A percentile compares a stretch with the other conserved stretches of the same genome.
Evolutionary conservation across 495 filamentous ascomycete species (phyloP).

Genomic region (Bacidia gigantensis): DNA sequence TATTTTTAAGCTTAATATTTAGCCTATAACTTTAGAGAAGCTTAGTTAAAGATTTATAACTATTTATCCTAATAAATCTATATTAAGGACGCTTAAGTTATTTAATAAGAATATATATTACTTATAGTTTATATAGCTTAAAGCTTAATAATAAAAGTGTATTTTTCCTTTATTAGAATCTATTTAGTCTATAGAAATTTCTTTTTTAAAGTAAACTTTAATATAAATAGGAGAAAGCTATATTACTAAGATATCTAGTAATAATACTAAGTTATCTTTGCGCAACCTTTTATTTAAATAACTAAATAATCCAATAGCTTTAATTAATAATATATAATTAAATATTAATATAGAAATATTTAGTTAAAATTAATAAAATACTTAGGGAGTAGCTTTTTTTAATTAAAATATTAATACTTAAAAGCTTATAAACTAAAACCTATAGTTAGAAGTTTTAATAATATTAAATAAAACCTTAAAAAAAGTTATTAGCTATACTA

Average conservation of each 20-base stretch:
- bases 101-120: background rate
- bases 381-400: background rate
- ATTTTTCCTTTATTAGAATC: background rate
- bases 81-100: background rate
- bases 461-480: background rate
- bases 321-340: background rate
- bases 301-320: background rate
- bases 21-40: background rate
- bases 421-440: background rate
- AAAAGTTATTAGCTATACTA: background rate
- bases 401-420: background rate
- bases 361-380: background rate
- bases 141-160: background rate
- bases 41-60: background rate
- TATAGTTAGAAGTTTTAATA: constrained; percentile 1
- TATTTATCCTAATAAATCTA: background rate
- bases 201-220: background rate
- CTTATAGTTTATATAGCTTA: background rate
- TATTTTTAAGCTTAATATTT: too few species aligned
- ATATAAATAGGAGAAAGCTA: background rate
- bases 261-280: background rate
- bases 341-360: background rate
- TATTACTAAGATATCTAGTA: constrained; percentile 1
- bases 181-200: too few species aligned
- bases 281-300: background rate